Conservation (phyloP, 2,329 filamentous ascomycete genomes). For the Trichoderma asperellum region DNA sequence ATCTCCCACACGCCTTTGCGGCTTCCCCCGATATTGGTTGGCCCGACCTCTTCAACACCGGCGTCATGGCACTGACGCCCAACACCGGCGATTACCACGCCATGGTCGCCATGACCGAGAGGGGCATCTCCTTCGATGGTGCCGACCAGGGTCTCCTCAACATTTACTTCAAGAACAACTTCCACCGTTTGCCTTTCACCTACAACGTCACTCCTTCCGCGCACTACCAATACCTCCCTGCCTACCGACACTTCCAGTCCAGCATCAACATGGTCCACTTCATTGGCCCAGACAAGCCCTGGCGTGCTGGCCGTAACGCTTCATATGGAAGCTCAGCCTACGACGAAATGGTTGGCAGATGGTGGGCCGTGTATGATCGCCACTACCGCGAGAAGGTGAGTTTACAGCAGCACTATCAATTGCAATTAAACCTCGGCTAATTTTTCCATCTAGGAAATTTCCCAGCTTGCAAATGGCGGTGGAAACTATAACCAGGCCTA, state of each 20-base stretch:
- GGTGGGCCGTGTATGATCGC: conserved; percentile 93
- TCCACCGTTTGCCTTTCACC: conserved; percentile 86
- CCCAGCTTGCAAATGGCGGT: conserved; percentile 29
- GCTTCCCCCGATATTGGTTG: conserved; percentile 94
- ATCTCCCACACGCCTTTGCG: conserved; percentile 61
- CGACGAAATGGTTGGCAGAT: conserved; percentile 80
- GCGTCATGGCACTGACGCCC: conserved; percentile 88
- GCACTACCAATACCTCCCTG: conserved; percentile 96
- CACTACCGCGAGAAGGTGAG: conserved; percentile 69
- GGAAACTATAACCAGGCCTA: conserved; percentile 41
- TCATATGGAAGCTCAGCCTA: conserved; percentile 66
- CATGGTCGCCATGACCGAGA: conserved; percentile 78
- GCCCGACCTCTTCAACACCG: conserved; percentile 98
- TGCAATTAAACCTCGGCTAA: neutral
- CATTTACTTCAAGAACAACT: conserved; percentile 84
- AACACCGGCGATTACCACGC: conserved; percentile 87
- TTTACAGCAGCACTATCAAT: conserved; percentile 17
- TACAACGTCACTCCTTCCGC: conserved; percentile 98
- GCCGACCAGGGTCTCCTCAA: conserved; percentile 96
- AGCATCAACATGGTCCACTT: conserved; percentile 92
- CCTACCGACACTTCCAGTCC: conserved; percentile 89
- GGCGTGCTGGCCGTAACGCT: conserved; percentile 67
- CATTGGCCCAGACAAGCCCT: conserved; percentile 90
- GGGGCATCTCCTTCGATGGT: conserved; percentile 92
- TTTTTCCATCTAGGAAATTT: neutral